Evolutionary conservation across 768 basidiomycete species (phyloP), one percentile per base, ranked within the genome.

Genomic region (Omphalotus guepiniiformis): DNA sequence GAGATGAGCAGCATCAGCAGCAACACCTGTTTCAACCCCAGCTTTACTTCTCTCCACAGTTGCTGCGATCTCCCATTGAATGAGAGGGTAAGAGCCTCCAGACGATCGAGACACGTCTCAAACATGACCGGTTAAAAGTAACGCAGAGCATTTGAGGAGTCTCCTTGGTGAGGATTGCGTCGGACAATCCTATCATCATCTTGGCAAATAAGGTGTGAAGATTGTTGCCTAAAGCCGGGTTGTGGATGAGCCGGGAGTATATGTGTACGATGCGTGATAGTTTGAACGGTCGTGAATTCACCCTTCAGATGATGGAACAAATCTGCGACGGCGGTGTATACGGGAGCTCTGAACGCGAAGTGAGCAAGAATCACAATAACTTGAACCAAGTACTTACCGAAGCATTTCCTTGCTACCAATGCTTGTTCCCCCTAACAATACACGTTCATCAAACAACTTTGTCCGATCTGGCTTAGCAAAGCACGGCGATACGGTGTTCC

Each of bases 151-250:
- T 83, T 46, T 78, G 74, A 19, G 78, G 70, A 1, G 83, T 80
- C 39, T 85, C 87, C 63, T 95, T 93, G 25, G 75, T 67, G 19
- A 86, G 67, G 35, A 97, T 83, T 38, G 82, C 78, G 47, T 98
- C 96, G 35, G 89, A 78, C 39, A 96, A 75, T 52, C 88, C 88
- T 58, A 93, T 88, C 63, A 97, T 83, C 69, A 96, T 83, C 65
- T 97, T 98, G 43, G 88, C 86, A 53, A 89, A 91, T 61, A 97
- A 75, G 11, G 89, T 90, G 59, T 97, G 93, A 27, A 94, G 80
- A 47, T 79, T 83, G 55, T 78, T 83, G 7, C 81, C 76, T 38
- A 94, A 77, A 16, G 88, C 82, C 2, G 89, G 79, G 59, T 96
- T 93, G 67, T 97, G 95, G 41, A 96, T 79, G 59, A 91, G 82